Evolutionary conservation across 2,329 filamentous ascomycete species (phyloP), one percentile per base, ranked within the genome.

Genomic region (Fusarium transvaalense): DNA sequence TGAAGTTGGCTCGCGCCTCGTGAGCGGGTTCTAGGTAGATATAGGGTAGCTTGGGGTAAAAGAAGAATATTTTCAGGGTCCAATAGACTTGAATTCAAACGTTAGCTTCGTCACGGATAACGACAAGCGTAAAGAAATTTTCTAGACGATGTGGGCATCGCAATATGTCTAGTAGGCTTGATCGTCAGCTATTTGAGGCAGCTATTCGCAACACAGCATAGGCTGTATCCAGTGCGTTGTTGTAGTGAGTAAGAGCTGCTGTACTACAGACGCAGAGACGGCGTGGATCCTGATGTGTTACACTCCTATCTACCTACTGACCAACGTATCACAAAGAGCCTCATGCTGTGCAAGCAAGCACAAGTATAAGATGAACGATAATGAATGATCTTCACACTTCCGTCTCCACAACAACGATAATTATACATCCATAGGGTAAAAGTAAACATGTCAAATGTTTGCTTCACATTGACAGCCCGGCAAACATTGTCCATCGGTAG

Each of bases 1-100:
- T 45, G 41, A 45, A 45, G 41, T 45, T 25, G 41, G 39, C 34
- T 32, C 59, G 37, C 60, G 27, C 27, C 31, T 63, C 37, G 42
- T 50, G 53, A 48, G 48, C 35, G 32, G 32, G 45, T 35, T 45
- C 43, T 38, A 37, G 41, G 58, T 59, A 31, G 41, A 63, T 59
- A 31, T 42, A 66, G 62, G 66, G 66, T 67, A 69, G 53, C 61
- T 69, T 35, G 31, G 46, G 45, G 38, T 41, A 21, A 57, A 50
- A 42, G 19, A 27, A 42, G 32, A 23, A 38, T 50, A 50, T 37
- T 50, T 56, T 62, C 52, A 66, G 56, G 66, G 66, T 67, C 61
- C 57, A 69, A 45, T 25, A 6, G 23, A 25, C 4, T 25, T 32
- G 52, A 63, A 63, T 56, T 56, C 50, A 69, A 48, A 29, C 39